Conservation (phyloP, 345 rosid genomes). For the Populus alba region DNA sequence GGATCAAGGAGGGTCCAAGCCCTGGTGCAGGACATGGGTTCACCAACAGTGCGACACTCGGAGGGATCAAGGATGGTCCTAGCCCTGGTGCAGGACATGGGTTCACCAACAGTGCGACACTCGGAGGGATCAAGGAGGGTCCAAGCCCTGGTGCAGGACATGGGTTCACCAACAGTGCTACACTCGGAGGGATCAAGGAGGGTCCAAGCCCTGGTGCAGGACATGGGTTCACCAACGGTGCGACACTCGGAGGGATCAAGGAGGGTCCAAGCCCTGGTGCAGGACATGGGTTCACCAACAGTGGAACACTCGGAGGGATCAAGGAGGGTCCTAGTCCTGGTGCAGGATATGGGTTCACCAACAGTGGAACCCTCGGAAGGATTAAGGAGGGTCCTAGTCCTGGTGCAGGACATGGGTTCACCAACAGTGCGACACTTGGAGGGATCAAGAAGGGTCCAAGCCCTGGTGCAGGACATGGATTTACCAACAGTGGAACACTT, state of each 20-base stretch:
- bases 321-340: no score
- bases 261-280: neutral
- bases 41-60: neutral
- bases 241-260: fast-evolving
- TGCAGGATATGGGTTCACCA: no score
- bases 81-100: no score
- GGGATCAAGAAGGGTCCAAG: slow-evolving; percentile 29
- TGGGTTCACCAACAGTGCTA: no score
- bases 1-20: slow-evolving; percentile 26
- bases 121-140: no score
- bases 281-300: neutral
- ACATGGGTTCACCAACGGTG: no score
- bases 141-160: no score
- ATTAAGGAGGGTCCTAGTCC: slow-evolving; percentile 16
- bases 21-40: slow-evolving; percentile 12
- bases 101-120: fast-evolving
- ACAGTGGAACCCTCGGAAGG: fast-evolving
- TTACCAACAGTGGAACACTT: neutral
- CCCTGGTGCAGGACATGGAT: slow-evolving; percentile 9
- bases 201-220: neutral
- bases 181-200: no score
- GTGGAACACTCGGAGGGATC: neutral
- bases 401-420: slow-evolving; percentile 5
- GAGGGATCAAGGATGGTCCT: slow-evolving; percentile 20
- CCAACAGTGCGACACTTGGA: neutral